Evolutionary conservation across 169 alveolate species (phyloP), one percentile per base, ranked within the genome.

Genomic region (Eimeria praecox): DNA sequence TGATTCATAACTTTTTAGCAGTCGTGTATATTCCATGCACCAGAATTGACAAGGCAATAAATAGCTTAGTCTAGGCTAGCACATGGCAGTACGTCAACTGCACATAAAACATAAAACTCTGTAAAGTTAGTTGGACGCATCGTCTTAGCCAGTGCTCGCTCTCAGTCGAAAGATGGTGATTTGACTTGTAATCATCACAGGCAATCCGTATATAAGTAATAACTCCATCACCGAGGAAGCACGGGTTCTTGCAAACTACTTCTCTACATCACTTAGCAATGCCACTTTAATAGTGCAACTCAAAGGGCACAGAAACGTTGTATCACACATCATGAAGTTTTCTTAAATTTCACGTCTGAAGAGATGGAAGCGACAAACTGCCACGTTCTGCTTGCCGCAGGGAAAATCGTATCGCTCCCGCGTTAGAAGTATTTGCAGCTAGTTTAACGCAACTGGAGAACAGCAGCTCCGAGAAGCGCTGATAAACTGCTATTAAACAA

Each of bases 91-190:
- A 82, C 90, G 90, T 82, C 33, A 54, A 49, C 90, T 82, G 90
- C 90, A 3, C n/a, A 52, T 35, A 49, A n/a, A 78, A 10, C 38
- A 24, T n/a, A 42, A 49, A 42, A 10, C 33, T 42, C 62, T 40
- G 59, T 40, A 6, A n/a, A n/a, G n/a, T 22, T 40, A 40, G 14
- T 24, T 38, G 6, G 3, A 49, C 90, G 14, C 3, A 14, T 12
- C 66, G 12, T 0, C 20, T 35, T 5, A n/a, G 64, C 66, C 22
- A 27, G 52, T 54, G 30, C 73, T 49, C 73, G n/a, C 24, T 52
- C 33, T 82, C 90, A 82, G 90, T 49, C 90, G 90, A 82, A 82
- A 82, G 90, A 82, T 82, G 90, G 90, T 82, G 90, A 82, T 82
- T 46, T 27, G 46, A 44, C 22, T 69, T 69, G 27, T 42, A 20